phyloP scores from a whole-genome alignment of 805 yeast species.

The Yueomyces sinensis region DNA sequence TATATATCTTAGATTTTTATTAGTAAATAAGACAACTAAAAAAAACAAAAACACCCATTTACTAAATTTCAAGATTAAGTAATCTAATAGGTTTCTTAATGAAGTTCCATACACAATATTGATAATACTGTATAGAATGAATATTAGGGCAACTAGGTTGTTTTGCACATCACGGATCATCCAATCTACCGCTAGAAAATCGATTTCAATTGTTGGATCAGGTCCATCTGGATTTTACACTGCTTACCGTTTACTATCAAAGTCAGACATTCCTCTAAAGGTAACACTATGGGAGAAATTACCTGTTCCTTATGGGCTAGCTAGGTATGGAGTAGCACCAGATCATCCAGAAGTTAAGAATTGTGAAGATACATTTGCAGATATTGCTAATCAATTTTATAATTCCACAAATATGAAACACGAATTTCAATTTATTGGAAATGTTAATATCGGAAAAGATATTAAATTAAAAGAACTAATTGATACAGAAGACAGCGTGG shows the following conservation, averaged over 20 bases:
- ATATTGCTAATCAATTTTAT: slow-evolving; percentile 26
- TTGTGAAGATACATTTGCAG: slow-evolving; percentile 56
- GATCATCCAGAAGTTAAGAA: slow-evolving; percentile 96
- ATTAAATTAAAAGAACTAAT: slow-evolving; percentile 37
- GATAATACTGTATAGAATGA: no score
- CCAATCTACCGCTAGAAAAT: slow-evolving; percentile 4
- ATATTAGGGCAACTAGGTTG: no score
- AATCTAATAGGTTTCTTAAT: no score
- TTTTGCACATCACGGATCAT: no score
- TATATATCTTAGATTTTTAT: no score
- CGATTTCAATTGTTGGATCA: slow-evolving; percentile 74
- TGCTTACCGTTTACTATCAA: slow-evolving; percentile 54
- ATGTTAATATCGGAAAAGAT: slow-evolving; percentile 54
- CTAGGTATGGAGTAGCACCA: slow-evolving; percentile 96
- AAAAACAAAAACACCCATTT: no score
- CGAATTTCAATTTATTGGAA: slow-evolving; percentile 53
- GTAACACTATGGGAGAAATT: slow-evolving; percentile 72
- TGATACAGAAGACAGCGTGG: slow-evolving; percentile 53
- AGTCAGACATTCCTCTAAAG: slow-evolving; percentile 26
- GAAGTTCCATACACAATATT: no score
- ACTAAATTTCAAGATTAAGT: no score
- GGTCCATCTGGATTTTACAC: slow-evolving; percentile 98
- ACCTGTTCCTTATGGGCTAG: slow-evolving; percentile 86
- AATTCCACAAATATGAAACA: slow-evolving; percentile 13
- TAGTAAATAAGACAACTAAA: no score